phyloP scores from a whole-genome alignment of 2,329 filamentous ascomycete genomes.

The Rhexocercosporidium sp. region DNA sequence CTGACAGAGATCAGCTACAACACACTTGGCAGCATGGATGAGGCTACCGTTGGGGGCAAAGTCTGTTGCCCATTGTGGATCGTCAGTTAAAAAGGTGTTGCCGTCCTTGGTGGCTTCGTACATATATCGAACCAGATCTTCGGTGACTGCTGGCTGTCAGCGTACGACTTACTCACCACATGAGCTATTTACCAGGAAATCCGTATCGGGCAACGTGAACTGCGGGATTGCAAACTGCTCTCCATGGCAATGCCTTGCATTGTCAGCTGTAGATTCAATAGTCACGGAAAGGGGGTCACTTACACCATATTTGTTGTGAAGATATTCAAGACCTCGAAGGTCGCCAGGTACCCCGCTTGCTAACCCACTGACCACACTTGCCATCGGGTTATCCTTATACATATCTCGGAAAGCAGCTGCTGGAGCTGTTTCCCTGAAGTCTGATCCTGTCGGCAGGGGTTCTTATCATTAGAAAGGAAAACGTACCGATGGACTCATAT shows the following conservation, averaged over 20 bases:
- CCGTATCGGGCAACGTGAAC: conserved; percentile 75
- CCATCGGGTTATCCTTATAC: conserved; percentile 73
- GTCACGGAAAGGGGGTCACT: conserved; percentile 16
- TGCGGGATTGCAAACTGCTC: conserved; percentile 73
- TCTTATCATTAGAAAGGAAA: too few species aligned
- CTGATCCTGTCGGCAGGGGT: too few species aligned
- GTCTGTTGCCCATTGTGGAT: conserved; percentile 69
- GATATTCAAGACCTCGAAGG: conserved; percentile 77
- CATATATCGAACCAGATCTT: conserved; percentile 80
- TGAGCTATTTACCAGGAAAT: conserved; percentile 52
- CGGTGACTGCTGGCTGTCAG: conserved; percentile 55
- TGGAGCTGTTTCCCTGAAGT: conserved; percentile 89
- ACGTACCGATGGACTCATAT: conserved; percentile 72
- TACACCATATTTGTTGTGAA: conserved; percentile 75
- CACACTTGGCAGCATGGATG: not conserved
- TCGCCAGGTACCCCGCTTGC: conserved; percentile 76
- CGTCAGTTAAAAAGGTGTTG: conserved; percentile 62
- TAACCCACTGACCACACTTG: conserved; percentile 74
- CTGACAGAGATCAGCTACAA: conserved; percentile 25
- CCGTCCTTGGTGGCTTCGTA: conserved; percentile 49
- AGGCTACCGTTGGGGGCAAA: conserved; percentile 67
- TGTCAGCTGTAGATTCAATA: not conserved
- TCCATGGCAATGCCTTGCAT: conserved; percentile 65
- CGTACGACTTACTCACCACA: not conserved
- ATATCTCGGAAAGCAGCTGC: conserved; percentile 83